phyloP scores from a whole-genome alignment of 2,329 filamentous ascomycete species.

The Trichothecium sympodiale region DNA sequence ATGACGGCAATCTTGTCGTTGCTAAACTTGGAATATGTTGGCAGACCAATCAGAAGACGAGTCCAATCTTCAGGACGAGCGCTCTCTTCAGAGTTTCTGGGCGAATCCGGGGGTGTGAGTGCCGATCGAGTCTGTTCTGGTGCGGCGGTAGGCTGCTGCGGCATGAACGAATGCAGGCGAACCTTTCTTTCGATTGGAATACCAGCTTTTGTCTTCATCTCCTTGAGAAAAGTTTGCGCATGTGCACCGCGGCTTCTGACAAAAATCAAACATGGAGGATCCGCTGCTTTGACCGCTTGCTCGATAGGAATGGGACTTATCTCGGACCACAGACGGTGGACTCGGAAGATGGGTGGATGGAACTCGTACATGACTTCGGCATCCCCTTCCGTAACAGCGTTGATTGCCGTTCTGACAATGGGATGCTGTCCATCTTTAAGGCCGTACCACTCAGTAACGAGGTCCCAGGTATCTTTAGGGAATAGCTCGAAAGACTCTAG shows the following conservation, averaged over 20 bases:
- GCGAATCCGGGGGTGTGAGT: conserved; percentile 30
- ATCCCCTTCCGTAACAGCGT: conserved; percentile 34
- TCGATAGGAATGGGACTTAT: conserved; percentile 44
- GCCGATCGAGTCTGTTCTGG: conserved; percentile 10
- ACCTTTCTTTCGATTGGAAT: conserved; percentile 65
- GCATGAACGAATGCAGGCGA: conserved; percentile 35
- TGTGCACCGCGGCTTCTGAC: conserved; percentile 60
- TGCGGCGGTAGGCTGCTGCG: not conserved
- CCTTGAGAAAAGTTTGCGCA: conserved; percentile 65
- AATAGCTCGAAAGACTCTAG: conserved; percentile 68
- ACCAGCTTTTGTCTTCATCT: conserved; percentile 56
- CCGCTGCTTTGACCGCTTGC: conserved; percentile 48
- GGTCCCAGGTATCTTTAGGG: conserved; percentile 68
- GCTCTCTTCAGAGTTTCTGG: conserved; percentile 14
- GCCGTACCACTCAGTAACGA: conserved; percentile 76
- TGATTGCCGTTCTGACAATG: conserved; percentile 67
- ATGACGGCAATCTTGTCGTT: conserved; percentile 13
- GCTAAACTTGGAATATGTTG: conserved; percentile 37
- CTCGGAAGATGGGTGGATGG: conserved; percentile 72
- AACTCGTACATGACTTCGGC: conserved; percentile 72
- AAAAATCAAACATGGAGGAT: conserved; percentile 51
- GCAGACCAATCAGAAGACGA: conserved; percentile 32
- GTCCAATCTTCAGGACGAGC: conserved; percentile 24
- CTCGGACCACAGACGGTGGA: conserved; percentile 65
- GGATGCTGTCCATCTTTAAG: conserved; percentile 56